Evolutionary conservation across 2,329 filamentous ascomycete species (phyloP).

Genomic region (Pestalotiopsis sp.): DNA sequence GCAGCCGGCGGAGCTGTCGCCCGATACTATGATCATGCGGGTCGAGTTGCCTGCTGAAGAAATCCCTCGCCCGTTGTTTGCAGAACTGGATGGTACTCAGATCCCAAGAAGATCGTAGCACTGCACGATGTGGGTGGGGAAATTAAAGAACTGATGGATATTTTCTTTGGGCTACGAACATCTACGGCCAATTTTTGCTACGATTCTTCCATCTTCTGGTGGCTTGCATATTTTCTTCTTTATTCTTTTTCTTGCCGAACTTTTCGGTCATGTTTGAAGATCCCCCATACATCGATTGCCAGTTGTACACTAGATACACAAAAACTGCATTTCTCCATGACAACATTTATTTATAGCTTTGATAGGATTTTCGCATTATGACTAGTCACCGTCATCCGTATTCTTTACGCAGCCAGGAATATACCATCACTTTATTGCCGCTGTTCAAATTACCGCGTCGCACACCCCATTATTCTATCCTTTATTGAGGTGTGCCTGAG

Average conservation of each 20-base stretch:
- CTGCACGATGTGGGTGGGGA: background rate
- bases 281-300: background rate
- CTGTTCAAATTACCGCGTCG: no score
- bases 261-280: background rate
- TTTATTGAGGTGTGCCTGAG: no score
- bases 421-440: background rate
- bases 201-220: background rate
- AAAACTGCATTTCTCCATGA: background rate
- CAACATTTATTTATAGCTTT: background rate
- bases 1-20: slow-evolving; percentile 3
- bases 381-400: no score
- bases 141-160: background rate
- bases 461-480: no score
- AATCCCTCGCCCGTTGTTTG: background rate
- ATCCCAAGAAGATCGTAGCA: background rate
- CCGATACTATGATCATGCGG: slow-evolving; percentile 4
- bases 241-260: background rate
- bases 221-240: background rate
- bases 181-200: background rate
- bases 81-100: background rate
- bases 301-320: background rate
- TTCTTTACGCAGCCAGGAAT: background rate
- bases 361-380: background rate
- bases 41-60: slow-evolving; percentile 2
- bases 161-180: background rate